phyloP scores from a whole-genome alignment of 768 basidiomycete species.

The Mrakia gelida region DNA sequence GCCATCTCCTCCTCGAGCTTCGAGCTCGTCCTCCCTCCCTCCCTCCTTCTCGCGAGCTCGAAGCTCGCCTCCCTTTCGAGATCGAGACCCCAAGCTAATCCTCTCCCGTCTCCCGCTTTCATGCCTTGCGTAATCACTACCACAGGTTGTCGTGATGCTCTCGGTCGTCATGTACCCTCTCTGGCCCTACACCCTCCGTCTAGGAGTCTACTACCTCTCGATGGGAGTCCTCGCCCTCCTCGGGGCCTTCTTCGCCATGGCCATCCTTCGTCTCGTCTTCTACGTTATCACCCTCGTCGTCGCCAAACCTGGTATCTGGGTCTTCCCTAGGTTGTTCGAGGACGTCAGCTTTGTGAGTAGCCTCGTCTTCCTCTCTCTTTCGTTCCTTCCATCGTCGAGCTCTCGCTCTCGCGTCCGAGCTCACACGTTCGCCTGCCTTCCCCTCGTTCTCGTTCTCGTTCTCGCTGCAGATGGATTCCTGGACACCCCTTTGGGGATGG shows the following conservation, averaged over 20 bases:
- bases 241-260: constrained; percentile 82
- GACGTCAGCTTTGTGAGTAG: constrained; percentile 93
- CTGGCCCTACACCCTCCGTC: constrained; percentile 87
- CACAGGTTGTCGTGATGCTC: constrained; percentile 68
- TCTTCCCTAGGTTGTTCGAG: constrained; percentile 95
- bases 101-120: neutral
- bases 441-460: neutral
- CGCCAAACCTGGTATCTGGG: constrained; percentile 90
- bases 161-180: constrained; percentile 99
- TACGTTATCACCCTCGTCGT: constrained; percentile 86
- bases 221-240: constrained; percentile 82
- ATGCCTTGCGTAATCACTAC: too few species aligned
- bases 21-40: neutral
- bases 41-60: neutral
- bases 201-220: constrained; percentile 93
- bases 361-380: neutral
- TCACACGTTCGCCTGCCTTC: neutral
- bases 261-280: constrained; percentile 85
- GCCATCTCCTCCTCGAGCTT: neutral
- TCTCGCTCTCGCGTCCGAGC: neutral
- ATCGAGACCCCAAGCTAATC: neutral
- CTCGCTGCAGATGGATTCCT: constrained; percentile 76
- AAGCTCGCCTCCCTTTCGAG: neutral
- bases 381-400: neutral
- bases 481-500: constrained; percentile 97